Evolutionary conservation across 495 filamentous ascomycete species (phyloP), one percentile per base, ranked within the genome.

Genomic region (Neurospora tetrasperma): DNA sequence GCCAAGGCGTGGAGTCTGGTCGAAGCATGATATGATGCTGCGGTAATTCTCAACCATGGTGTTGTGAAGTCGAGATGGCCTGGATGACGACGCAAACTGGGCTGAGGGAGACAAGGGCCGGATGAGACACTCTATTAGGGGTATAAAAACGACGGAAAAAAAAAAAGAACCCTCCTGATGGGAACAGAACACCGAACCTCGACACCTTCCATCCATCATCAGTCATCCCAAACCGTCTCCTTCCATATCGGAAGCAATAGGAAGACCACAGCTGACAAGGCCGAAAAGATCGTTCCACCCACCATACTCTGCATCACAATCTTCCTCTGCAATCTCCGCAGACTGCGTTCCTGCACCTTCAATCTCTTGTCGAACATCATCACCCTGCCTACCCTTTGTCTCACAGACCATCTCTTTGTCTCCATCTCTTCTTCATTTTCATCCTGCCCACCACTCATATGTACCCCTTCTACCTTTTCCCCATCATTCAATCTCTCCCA

Each of bases 291-390:
- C 3, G 73, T 72, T 8, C 82, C 82, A 8, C 79, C 81, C 42
- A 77, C 42, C 72, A 84, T 71, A 44, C 82, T 84, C 78, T 83
- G 82, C 70, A 78, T 27, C 68, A 84, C 80, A 73, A 84, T 82
- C 75, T 81, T 82, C 54, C 78, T 72, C 75, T 84, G 82, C 71
- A 84, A 71, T 14, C 75, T 69, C 70, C 82, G 74, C 71, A 84
- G 68, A 73, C 82, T 77, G 54, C 72, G 73, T 69, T 83, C 82
- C 77, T 84, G 80, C 70, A 84, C 82, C 69, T 78, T 77, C 74
- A 84, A 71, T 73, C 80, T 80, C 48, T 80, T 76, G 59, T 84
- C 82, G 76, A 83, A 84, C 71, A 84, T 82, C 82, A 84, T 84
- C 54, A 84, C 20, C 70, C 78, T 76, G 11, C 54, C 54, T 35